phyloP scores from a whole-genome alignment of 2,329 filamentous ascomycete species.

The Sphaerulina vaccinii region DNA sequence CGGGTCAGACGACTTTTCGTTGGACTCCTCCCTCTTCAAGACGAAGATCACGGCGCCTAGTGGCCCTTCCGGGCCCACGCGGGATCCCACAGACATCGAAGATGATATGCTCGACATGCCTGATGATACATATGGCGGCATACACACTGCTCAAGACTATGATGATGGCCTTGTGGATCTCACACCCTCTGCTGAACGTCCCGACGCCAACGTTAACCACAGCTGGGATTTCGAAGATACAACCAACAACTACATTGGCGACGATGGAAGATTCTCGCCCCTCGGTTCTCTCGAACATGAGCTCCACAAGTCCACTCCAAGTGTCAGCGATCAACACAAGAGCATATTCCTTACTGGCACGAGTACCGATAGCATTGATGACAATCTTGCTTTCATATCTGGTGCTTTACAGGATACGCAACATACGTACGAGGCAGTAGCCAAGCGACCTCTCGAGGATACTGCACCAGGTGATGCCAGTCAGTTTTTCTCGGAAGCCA shows the following conservation, averaged over 20 bases:
- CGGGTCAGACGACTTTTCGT: slow-evolving; percentile 18
- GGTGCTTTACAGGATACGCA: neutral
- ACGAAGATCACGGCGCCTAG: slow-evolving; percentile 1
- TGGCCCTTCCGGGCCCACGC: neutral
- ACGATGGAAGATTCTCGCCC: neutral
- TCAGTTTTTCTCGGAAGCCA: slow-evolving; percentile 7
- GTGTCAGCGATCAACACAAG: neutral
- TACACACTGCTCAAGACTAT: neutral
- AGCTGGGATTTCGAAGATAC: neutral
- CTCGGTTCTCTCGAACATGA: neutral
- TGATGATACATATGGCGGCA: neutral
- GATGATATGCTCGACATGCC: slow-evolving; percentile 27
- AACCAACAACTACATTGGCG: neutral
- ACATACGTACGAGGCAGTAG: neutral
- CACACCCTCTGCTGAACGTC: neutral
- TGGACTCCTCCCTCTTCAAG: neutral
- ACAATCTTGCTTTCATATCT: neutral
- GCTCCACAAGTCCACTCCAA: neutral
- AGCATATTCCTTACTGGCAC: slow-evolving; percentile 14
- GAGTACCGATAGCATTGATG: slow-evolving; percentile 14
- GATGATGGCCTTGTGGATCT: neutral
- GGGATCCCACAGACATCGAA: slow-evolving; percentile 2
- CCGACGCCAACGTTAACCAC: neutral
- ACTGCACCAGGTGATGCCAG: neutral
- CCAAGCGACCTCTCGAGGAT: slow-evolving; percentile 10